Conservation (phyloP, 768 basidiomycete genomes). For the Clavaria fumosa region DNA sequence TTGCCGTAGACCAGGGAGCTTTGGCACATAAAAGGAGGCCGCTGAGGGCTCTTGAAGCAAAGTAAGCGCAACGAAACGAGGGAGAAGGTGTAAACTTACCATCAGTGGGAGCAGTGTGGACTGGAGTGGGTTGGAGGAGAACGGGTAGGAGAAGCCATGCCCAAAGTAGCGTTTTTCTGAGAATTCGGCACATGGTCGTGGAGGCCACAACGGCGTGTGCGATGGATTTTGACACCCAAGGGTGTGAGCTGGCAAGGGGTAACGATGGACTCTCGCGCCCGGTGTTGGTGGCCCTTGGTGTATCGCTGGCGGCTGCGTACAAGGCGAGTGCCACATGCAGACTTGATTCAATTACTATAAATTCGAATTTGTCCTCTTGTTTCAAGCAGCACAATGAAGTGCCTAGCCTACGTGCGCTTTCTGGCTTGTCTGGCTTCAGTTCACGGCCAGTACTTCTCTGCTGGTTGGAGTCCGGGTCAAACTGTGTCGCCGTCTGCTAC, state of each 20-base stretch:
- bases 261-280: no score
- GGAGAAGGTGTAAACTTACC: constrained; percentile 19
- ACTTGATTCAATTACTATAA: not conserved
- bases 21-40: constrained; percentile 69
- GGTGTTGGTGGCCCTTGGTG: not conserved
- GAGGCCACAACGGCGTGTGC: no score
- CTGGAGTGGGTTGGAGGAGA: constrained; percentile 1
- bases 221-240: not conserved
- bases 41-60: constrained; percentile 48
- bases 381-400: constrained; percentile 34
- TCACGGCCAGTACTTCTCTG: constrained; percentile 61
- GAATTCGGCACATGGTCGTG: no score
- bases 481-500: constrained; percentile 17
- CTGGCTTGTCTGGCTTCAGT: constrained; percentile 24
- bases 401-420: constrained; percentile 20
- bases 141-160: constrained; percentile 8
- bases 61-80: not conserved
- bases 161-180: not conserved
- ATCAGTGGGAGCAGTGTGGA: constrained; percentile 23
- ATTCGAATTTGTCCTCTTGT: constrained; percentile 10
- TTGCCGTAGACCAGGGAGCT: constrained; percentile 62
- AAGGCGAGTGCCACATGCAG: not conserved
- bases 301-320: not conserved
- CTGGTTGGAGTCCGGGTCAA: constrained; percentile 72
- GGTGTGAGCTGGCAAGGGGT: not conserved